Base-by-base conservation (phyloP, 2,329 filamentous ascomycete genomes). In the Zopfia rhizophila region DNA sequence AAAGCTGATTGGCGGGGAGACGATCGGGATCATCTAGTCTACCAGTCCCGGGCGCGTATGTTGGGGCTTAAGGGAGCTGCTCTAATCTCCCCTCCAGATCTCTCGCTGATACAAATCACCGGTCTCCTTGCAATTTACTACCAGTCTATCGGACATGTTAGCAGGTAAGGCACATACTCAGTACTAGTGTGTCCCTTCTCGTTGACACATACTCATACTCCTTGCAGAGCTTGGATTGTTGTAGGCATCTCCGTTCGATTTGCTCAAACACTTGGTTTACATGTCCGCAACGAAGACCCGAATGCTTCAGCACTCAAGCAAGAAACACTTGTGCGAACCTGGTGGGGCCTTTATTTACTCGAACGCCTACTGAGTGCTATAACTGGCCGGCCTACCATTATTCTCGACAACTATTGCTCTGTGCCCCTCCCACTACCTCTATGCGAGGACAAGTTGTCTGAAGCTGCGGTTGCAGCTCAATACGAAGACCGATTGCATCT, bases 341-440 rank as follows among this genome's bases (percentile, higher is more conserved):
- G 68, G 68, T 67, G 67, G 58, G 61, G 63, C n/a, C 36, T 70
- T 13, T 65, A 58, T 40, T 56, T 53, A 4, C 23, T 63, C 21
- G 68, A 70, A 38, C 56, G 58, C 21, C 46, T 66, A 5, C 46
- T 69, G 3, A 55, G 58, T 10, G 46, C 65, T 8, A 56, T 69
- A 29, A 66, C 64, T 12, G 68, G 68, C 2, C 60, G 66, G 16
- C 58, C 67, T 19, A 60, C 54, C n/a, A 56, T 56, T 7, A 55
- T 69, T 27, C 49, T 53, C 7, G 55, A 61, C 37, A 50, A 45
- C 18, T 54, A 61, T 23, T 61, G 57, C 30, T 61, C 57, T 14
- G 37, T 52, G 2, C 61, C 56, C 6, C 27, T 58, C 27, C 65
- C 65, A 7, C 38, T 58, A 3, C 55, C 60, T n/a, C 32, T 52